phyloP scores from a whole-genome alignment of 2,329 filamentous ascomycete species.

The Ceratocystis destructans region DNA sequence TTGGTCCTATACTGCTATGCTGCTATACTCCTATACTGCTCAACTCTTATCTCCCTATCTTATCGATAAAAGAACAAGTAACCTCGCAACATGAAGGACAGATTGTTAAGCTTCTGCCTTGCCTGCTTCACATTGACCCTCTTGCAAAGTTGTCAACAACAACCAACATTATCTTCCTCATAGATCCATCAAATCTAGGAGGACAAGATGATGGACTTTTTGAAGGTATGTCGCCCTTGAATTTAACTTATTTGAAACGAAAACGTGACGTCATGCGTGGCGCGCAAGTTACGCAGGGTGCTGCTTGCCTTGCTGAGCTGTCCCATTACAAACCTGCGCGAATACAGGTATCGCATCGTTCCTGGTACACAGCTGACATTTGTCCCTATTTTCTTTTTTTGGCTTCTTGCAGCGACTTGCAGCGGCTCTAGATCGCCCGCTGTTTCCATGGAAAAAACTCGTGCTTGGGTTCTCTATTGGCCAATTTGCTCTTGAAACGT shows the following conservation, averaged over 20 bases:
- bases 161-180: neutral
- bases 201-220: constrained; percentile 18
- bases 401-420: constrained; percentile 51
- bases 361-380: constrained; percentile 14
- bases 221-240: constrained; percentile 13
- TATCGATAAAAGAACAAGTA: constrained; percentile 3
- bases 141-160: neutral
- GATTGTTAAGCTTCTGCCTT: constrained; percentile 6
- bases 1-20: neutral
- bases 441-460: constrained; percentile 95
- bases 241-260: neutral
- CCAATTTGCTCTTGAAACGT: constrained; percentile 80
- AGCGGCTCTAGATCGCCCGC: constrained; percentile 72
- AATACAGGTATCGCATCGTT: neutral
- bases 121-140: neutral
- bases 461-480: constrained; percentile 88
- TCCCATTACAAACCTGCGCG: neutral
- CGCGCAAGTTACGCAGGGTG: neutral
- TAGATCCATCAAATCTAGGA: constrained; percentile 3
- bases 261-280: constrained; percentile 10
- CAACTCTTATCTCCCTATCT: neutral
- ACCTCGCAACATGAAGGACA: neutral
- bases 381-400: neutral
- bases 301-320: neutral
- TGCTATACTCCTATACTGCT: neutral